phyloP scores from a whole-genome alignment of 2,329 filamentous ascomycete genomes.

The Exophiala bonariae region DNA sequence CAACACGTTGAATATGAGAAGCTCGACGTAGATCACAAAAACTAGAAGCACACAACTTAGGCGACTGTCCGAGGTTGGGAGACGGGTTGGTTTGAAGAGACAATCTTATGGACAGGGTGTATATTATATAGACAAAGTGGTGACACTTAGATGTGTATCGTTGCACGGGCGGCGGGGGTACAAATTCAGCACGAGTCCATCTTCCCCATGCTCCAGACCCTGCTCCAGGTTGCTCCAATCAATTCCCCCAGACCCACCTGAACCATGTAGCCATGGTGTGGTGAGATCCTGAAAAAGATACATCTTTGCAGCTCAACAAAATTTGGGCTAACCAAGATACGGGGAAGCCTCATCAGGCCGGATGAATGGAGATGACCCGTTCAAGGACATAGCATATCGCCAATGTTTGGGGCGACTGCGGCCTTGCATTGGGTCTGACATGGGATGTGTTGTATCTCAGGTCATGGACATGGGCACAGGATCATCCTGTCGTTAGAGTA shows the following conservation, averaged over 20 bases:
- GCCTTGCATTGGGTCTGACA: not conserved
- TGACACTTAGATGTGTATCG: conserved; percentile 5
- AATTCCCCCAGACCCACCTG: conserved; percentile 14
- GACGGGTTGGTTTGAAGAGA: not conserved
- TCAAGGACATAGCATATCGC: too few species aligned
- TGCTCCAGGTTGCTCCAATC: conserved; percentile 17
- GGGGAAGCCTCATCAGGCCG: conserved; percentile 2
- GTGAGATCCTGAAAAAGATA: too few species aligned
- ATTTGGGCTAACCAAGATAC: not conserved
- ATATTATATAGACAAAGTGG: conserved; percentile 15
- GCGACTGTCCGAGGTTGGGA: too few species aligned
- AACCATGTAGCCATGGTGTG: too few species aligned
- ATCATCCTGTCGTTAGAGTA: not conserved
- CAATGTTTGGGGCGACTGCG: not conserved
- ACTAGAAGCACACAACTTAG: too few species aligned
- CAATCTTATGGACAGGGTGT: not conserved
- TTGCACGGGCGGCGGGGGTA: conserved; percentile 3
- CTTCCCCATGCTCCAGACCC: conserved; percentile 17
- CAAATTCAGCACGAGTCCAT: conserved; percentile 1
- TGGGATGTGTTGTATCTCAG: not conserved
- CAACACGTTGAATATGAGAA: too few species aligned
- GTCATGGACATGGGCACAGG: not conserved
- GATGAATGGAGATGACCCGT: conserved; percentile 9
- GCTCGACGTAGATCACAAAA: too few species aligned
- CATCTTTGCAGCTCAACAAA: too few species aligned